phyloP scores from a whole-genome alignment of 2,329 filamentous ascomycete species.

The Zymoseptoria brevis region DNA sequence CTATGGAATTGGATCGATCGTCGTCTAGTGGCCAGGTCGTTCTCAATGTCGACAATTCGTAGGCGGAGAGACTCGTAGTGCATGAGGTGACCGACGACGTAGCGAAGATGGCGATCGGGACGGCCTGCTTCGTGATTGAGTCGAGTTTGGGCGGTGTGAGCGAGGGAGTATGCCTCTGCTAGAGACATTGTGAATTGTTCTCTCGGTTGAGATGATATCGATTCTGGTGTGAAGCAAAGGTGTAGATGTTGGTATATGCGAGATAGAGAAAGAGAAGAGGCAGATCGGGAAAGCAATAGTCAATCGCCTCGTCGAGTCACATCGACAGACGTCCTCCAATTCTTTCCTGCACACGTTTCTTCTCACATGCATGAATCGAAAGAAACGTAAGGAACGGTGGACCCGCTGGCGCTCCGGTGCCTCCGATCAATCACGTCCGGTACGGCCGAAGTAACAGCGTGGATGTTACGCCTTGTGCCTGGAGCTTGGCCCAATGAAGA shows the following conservation, averaged over 20 bases:
- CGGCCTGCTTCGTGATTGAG: conserved; percentile 27
- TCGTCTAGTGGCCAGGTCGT: conserved; percentile 21
- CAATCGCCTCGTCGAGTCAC: neutral
- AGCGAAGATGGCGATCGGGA: conserved; percentile 29
- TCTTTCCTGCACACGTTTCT: neutral
- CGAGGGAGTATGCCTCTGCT: conserved; percentile 27
- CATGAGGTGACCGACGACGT: conserved; percentile 30
- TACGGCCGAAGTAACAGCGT: neutral
- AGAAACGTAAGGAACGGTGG: neutral
- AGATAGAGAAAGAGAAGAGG: neutral
- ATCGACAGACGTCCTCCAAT: neutral
- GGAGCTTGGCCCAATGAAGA: neutral
- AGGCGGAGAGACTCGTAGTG: conserved; percentile 29
- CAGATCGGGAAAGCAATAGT: neutral
- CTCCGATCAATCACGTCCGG: neutral
- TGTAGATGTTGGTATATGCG: neutral
- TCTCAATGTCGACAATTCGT: conserved; percentile 31
- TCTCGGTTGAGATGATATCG: neutral
- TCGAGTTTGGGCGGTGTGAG: conserved; percentile 30
- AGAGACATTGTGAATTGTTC: conserved; percentile 24
- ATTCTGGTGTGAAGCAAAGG: neutral
- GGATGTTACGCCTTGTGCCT: neutral
- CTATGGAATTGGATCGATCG: conserved; percentile 4
- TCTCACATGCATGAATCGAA: neutral
- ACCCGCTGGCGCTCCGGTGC: neutral